phyloP scores from a whole-genome alignment of 73 alveolate genomes.

The Symbiodinium pilosum region DNA sequence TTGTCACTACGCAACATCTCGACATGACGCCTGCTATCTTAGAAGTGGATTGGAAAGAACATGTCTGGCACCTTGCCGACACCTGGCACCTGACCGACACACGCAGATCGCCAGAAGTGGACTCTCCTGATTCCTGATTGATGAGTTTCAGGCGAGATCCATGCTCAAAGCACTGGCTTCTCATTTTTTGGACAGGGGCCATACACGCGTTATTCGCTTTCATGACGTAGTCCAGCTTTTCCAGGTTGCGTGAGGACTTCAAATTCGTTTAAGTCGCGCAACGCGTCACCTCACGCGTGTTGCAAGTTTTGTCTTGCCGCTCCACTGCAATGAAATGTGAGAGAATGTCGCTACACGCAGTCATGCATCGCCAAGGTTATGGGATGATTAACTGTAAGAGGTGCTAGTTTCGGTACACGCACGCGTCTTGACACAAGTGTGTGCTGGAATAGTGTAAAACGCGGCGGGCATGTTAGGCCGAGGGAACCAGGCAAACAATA shows the following conservation, averaged over 20 bases:
- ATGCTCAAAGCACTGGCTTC: background rate
- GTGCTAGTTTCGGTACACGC: too few relatives aligned
- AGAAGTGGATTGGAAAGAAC: conserved; percentile 7
- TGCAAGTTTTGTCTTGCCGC: background rate
- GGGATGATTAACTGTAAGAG: too few relatives aligned
- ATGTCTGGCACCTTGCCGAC: conserved; percentile 33
- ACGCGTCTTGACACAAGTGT: too few relatives aligned
- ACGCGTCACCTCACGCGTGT: background rate
- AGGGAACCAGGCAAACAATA: too few relatives aligned
- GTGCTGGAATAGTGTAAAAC: too few relatives aligned
- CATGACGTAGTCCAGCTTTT: background rate
- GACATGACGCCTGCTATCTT: background rate
- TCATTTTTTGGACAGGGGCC: background rate
- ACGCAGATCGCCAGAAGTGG: background rate
- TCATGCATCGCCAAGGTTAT: too few relatives aligned
- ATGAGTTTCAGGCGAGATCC: background rate
- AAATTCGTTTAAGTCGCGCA: background rate
- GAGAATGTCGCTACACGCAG: background rate
- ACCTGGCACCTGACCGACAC: too few relatives aligned
- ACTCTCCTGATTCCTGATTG: background rate
- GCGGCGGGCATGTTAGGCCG: too few relatives aligned
- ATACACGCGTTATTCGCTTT: too few relatives aligned
- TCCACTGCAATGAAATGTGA: too few relatives aligned
- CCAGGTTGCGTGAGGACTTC: background rate
- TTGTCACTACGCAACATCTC: too few relatives aligned